Percentiles rank a stretch among this genome's conserved stretches.
Evolutionary conservation across 148 eudicot species (phyloP).

Genomic region (Polygonum maritimum): DNA sequence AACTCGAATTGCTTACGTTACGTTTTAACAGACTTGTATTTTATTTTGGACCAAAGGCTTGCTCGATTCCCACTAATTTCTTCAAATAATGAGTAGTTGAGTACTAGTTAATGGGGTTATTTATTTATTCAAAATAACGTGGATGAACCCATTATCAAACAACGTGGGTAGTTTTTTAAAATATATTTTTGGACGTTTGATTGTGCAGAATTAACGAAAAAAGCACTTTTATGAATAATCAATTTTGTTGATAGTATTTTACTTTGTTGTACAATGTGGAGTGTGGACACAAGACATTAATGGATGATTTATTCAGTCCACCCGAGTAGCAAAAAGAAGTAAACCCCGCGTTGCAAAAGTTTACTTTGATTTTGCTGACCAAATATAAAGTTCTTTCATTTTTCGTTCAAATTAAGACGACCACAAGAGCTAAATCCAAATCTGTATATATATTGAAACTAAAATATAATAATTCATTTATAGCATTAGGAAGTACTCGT

Average conservation of each 20-base stretch:
- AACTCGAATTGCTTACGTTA: no score
- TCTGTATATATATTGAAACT: not conserved
- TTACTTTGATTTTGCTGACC: not conserved
- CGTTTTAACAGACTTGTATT: no score
- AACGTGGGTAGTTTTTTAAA: not conserved
- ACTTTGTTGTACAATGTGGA: not conserved
- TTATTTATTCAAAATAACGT: no score
- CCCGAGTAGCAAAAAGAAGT: not conserved
- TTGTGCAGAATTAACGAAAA: not conserved
- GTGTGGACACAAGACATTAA: slow-evolving; percentile 1
- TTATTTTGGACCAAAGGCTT: no score
- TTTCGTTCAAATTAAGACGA: not conserved
- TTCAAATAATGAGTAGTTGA: no score
- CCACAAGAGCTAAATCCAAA: not conserved
- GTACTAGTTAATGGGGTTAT: no score
- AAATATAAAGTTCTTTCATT: not conserved
- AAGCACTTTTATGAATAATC: not conserved
- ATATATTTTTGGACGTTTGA: not conserved
- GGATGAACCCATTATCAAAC: no score
- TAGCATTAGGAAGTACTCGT: not conserved
- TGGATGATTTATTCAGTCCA: not conserved
- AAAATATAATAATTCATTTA: not conserved
- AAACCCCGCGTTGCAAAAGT: not conserved
- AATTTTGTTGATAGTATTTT: not conserved
- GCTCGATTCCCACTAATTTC: no score